These are phyloP conservation scores for Talinum fruticosum DNA, from an alignment of 148 eudicot genomes.

Conservation along the genomic window DNA sequence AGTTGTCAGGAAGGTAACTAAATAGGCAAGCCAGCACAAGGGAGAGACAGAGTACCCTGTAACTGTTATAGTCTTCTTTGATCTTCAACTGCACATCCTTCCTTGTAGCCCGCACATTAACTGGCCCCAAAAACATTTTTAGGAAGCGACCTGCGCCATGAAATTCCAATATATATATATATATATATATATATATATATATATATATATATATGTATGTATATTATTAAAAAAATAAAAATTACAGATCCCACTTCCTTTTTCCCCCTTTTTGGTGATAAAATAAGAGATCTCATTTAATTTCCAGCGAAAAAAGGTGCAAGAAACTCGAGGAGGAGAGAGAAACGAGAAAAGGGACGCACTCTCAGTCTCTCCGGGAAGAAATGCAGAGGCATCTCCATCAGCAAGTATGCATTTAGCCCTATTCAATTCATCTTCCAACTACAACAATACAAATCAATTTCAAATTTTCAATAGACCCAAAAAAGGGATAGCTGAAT, in stretches of 20 bases:
- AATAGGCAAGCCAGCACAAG: background rate
- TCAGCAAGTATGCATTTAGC: conserved; percentile 71
- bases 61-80: conserved; percentile 90
- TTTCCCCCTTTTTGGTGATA: too few species aligned
- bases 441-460: conserved; percentile 32
- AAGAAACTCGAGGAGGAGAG: too few species aligned
- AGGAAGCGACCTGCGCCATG: conserved; percentile 57
- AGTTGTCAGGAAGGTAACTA: background rate
- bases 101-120: conserved; percentile 77
- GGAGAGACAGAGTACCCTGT: conserved; percentile 49
- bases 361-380: conserved; percentile 81
- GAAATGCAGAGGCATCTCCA: conserved; percentile 89
- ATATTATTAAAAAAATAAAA: too few species aligned
- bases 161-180: conserved; percentile 4
- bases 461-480: too few species aligned
- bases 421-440: conserved; percentile 74
- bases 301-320: background rate
- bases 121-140: conserved; percentile 87
- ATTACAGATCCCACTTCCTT: background rate
- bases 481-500: conserved; percentile 10
- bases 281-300: background rate
- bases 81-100: conserved; percentile 94
- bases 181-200: background rate
- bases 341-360: background rate
- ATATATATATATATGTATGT: background rate